Evolutionary conservation across 176 grass and related monocot species (phyloP).

Genomic region (barley (Hordeum vulgare)): MorexV3_pseudomolecules_assembly NC_058520.1:488583990-488584489

Average conservation of each 20-base stretch:
- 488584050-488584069: not conserved
- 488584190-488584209: not conserved
- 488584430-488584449: not conserved
- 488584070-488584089: not conserved
- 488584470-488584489: not conserved
- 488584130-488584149: not conserved
- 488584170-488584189: not conserved
- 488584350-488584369: not conserved
- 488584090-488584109: slow-evolving; percentile 1
- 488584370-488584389: not conserved
- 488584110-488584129: not conserved
- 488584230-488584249: not conserved
- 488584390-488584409: not conserved
- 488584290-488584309: not conserved
- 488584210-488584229: not conserved
- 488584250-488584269: not conserved
- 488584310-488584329: not conserved
- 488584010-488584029: not conserved
- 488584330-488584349: not conserved
- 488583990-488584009: not conserved
- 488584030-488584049: not conserved
- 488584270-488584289: not conserved
- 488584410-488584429: not conserved
- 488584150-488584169: not conserved
- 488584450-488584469: not conserved